Base-by-base conservation (phyloP, 148 eudicot species). In the Tetragonia tetragonoides region DNA sequence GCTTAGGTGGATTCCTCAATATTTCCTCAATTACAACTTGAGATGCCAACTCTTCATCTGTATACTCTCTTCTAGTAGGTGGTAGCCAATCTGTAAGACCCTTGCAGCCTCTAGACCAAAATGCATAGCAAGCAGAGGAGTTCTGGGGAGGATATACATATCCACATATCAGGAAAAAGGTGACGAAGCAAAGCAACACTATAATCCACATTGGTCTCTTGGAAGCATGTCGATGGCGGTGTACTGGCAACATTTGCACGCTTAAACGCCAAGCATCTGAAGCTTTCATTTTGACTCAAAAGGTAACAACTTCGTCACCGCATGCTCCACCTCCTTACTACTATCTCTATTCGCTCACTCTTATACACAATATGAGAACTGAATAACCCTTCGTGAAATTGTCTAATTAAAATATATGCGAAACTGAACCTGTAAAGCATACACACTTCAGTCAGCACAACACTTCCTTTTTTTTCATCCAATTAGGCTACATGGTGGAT, bases 151-250 rank as follows among this genome's bases (percentile, higher is more conserved):
- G 93, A 83, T 88, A 88, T 61, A 91, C 81, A 84, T 93, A 93
- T 54, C 90, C 96, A 76, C 87, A 90, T 40, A 93, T 85, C 62
- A 91, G 73, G 81, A 91, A 91, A 64, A 88, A 49, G 80, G 87
- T 71, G 66, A 91, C 90, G 70, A 93, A 79, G 80, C 89, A 85
- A 80, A 91, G 77, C 81, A 93, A 79, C 57, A 90, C 80, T 39
- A 91, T 86, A 57, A 93, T 93, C 97, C 97, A 93, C 61, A 87
- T 80, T 20, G 93, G 97, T 79, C 90, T 84, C 88, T 85, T 93
- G 20, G 90, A 76, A 66, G 75, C 87, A 66, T 89, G 80, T 24
- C 93, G 89, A 59, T 88, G 90, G 77, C 92, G 93, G 78, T 89
- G 81, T 77, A 80, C 84, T 10, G 90, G 88, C 81, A 90, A 79